Percentiles rank a stretch among this genome's conserved stretches.
phyloP scores from a whole-genome alignment of 1,139 yeast genomes.

The Candida pseudoviswanathii region DNA sequence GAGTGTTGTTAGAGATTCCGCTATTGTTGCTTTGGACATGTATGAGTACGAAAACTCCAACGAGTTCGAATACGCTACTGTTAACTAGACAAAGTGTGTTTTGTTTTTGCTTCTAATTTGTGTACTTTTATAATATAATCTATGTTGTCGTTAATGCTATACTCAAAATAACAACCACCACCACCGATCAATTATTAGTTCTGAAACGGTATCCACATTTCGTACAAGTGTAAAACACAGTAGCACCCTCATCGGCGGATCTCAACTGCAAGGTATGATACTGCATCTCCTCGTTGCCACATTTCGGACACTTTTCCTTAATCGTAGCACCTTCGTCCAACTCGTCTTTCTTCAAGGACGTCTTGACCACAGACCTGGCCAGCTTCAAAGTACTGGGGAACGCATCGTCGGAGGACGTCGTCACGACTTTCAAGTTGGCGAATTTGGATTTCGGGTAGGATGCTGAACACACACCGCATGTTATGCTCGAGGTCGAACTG shows the following conservation, averaged over 20 bases:
- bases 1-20: conserved; percentile 93
- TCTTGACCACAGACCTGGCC: conserved; percentile 88
- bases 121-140: conserved; percentile 5
- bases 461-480: conserved; percentile 70
- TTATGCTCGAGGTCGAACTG: conserved; percentile 48
- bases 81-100: conserved; percentile 15
- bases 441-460: conserved; percentile 60
- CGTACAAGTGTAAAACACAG: conserved; percentile 93
- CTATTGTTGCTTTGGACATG: conserved; percentile 96
- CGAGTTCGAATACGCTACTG: conserved; percentile 76
- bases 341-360: conserved; percentile 74
- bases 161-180: too few species aligned
- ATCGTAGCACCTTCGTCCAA: conserved; percentile 93
- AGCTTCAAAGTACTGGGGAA: conserved; percentile 84
- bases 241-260: conserved; percentile 98
- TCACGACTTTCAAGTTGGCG: conserved; percentile 80
- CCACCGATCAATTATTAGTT: conserved; percentile 69
- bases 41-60: conserved; percentile 90
- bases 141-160: conserved; percentile 1
- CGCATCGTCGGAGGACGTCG: conserved; percentile 85
- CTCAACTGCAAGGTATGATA: conserved; percentile 94
- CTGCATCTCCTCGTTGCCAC: conserved; percentile 98
- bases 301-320: conserved; percentile 95
- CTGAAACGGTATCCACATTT: conserved; percentile 91
- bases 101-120: background rate